Conservation (phyloP, 257 asterid genomes). For the Solanum phureja region DNA sequence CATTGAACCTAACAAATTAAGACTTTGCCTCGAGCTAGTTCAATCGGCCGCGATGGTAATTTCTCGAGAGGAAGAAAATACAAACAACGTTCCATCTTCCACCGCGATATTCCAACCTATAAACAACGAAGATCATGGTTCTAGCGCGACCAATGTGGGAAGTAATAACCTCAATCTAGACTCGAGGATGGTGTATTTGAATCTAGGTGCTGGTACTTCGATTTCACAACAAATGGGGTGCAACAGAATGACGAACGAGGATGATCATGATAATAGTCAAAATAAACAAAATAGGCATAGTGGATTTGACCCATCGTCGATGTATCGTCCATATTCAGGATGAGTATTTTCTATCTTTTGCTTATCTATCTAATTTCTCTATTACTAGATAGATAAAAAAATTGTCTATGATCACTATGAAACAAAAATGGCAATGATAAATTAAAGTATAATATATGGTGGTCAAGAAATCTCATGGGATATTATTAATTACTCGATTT, state of each 20-base stretch:
- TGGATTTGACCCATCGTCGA: constrained; percentile 9
- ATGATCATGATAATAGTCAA: constrained; percentile 25
- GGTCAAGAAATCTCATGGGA: background rate
- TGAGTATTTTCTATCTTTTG: constrained; percentile 17
- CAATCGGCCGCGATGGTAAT: constrained; percentile 93
- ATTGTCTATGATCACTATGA: background rate
- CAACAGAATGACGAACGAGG: constrained; percentile 28
- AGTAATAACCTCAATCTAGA: constrained; percentile 26
- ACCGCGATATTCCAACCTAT: constrained; percentile 36
- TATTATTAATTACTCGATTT: background rate
- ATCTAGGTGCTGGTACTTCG: constrained; percentile 32
- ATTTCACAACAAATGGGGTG: constrained; percentile 25
- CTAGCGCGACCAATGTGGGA: constrained; percentile 10
- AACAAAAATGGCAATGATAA: background rate
- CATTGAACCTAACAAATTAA: constrained; percentile 72
- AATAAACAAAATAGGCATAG: constrained; percentile 19
- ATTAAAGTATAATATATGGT: background rate
- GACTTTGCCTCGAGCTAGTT: constrained; percentile 84
- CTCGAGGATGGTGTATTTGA: constrained; percentile 70
- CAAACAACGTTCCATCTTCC: constrained; percentile 12
- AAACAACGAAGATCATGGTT: constrained; percentile 27
- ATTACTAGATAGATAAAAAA: background rate
- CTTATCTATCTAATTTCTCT: background rate
- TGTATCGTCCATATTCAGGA: constrained; percentile 34
- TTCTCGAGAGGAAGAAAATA: constrained; percentile 70